Evolutionary conservation across 106 monocot species (phyloP).

Genomic region (Chionographis japonica): DNA sequence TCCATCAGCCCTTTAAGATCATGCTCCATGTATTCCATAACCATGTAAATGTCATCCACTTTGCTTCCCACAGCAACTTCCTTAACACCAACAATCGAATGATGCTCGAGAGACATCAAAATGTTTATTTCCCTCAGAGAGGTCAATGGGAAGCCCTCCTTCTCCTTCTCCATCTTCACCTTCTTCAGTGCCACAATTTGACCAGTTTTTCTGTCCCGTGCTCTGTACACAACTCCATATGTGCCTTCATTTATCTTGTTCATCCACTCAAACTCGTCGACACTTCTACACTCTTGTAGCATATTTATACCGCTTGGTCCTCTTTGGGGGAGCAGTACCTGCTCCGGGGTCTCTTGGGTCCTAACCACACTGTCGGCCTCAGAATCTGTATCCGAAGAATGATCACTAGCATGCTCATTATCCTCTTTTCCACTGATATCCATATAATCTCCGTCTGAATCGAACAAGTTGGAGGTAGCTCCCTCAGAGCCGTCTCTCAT

Average conservation of each 20-base stretch:
- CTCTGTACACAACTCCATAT: slow-evolving; percentile 90
- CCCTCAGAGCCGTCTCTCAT: slow-evolving; percentile 42
- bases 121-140: slow-evolving; percentile 88
- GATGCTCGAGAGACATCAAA: slow-evolving; percentile 69
- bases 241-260: slow-evolving; percentile 92
- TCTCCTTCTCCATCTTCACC: slow-evolving; percentile 91
- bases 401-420: background rate
- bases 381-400: slow-evolving; percentile 22
- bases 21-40: slow-evolving; percentile 98
- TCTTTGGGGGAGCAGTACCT: slow-evolving; percentile 30
- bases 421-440: slow-evolving; percentile 26
- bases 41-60: slow-evolving; percentile 82
- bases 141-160: slow-evolving; percentile 88
- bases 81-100: slow-evolving; percentile 90
- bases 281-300: slow-evolving; percentile 81
- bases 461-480: slow-evolving; percentile 34
- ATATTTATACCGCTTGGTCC: slow-evolving; percentile 67
- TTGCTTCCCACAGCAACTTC: slow-evolving; percentile 80
- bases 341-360: slow-evolving; percentile 3
- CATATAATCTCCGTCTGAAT: slow-evolving; percentile 29
- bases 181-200: slow-evolving; percentile 89
- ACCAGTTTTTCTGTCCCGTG: slow-evolving; percentile 70
- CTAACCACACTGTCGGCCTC: slow-evolving; percentile 14
- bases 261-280: slow-evolving; percentile 84
- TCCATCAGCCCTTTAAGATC: slow-evolving; percentile 84